phyloP scores from a whole-genome alignment of 139 green algal genomes.

The Astrephomene gubernaculifera region DNA sequence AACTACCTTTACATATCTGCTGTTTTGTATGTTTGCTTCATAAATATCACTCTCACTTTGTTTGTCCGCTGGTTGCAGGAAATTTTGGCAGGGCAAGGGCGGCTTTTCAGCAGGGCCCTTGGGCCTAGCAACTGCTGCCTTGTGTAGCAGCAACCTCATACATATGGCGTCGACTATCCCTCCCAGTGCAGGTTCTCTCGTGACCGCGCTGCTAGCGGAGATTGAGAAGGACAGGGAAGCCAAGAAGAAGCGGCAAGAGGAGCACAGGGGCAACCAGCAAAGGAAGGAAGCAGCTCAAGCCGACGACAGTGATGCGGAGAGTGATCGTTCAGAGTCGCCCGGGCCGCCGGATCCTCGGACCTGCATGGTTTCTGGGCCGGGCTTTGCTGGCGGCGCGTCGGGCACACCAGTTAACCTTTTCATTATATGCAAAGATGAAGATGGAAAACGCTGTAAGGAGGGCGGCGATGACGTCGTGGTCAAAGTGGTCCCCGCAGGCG shows the following conservation, averaged over 20 bases:
- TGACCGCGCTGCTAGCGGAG: slow-evolving; percentile 35
- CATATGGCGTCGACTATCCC: slow-evolving; percentile 36
- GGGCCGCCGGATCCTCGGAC: slow-evolving; percentile 31
- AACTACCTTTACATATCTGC: background rate
- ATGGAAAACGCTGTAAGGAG: slow-evolving; percentile 43
- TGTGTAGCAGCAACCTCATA: background rate
- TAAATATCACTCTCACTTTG: background rate
- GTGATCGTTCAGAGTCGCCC: slow-evolving; percentile 28
- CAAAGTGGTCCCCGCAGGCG: slow-evolving; percentile 39
- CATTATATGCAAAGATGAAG: slow-evolving; percentile 50
- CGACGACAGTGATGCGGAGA: slow-evolving; percentile 6
- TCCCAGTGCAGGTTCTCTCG: slow-evolving; percentile 26
- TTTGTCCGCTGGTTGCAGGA: slow-evolving; percentile 1
- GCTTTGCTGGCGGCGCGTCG: slow-evolving; percentile 47
- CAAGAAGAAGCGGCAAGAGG: slow-evolving; percentile 16
- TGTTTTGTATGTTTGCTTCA: background rate
- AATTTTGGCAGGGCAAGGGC: too few relatives aligned
- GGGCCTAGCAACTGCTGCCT: background rate
- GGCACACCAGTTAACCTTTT: slow-evolving; percentile 53
- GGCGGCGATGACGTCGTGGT: slow-evolving; percentile 58
- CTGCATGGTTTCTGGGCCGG: slow-evolving; percentile 55
- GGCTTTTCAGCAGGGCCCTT: background rate
- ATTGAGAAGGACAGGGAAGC: slow-evolving; percentile 39
- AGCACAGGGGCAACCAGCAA: background rate
- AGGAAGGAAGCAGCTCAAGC: background rate